Percentiles rank a stretch among this genome's conserved stretches.
phyloP scores from a whole-genome alignment of 352 stramenopile species.

The Globisporangium mamillatum region DNA sequence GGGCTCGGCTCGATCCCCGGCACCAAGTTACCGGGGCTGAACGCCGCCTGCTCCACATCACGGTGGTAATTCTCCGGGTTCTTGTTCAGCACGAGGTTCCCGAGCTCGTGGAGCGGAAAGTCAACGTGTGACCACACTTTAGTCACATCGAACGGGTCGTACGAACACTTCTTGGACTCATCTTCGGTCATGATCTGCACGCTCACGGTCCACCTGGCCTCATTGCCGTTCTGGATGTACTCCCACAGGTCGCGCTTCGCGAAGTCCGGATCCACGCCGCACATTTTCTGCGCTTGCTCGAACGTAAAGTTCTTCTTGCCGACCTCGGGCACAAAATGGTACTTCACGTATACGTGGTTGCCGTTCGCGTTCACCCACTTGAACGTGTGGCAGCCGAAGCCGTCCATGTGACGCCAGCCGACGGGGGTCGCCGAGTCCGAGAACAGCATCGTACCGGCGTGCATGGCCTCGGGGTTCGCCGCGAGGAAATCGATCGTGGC shows the following conservation, averaged over 20 bases:
- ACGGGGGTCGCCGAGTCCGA: slow-evolving; percentile 85
- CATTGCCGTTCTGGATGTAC: slow-evolving; percentile 76
- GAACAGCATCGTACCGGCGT: slow-evolving; percentile 89
- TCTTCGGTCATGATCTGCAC: slow-evolving; percentile 90
- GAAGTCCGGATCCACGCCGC: slow-evolving; percentile 81
- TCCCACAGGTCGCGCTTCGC: slow-evolving; percentile 91
- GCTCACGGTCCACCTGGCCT: slow-evolving; percentile 85
- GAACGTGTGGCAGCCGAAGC: slow-evolving; percentile 92
- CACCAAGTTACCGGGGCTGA: slow-evolving; percentile 87
- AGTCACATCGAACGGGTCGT: slow-evolving; percentile 92
- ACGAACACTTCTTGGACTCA: slow-evolving; percentile 53
- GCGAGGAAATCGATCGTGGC: slow-evolving; percentile 91
- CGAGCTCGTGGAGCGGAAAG: slow-evolving; percentile 88
- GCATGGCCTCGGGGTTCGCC: slow-evolving; percentile 82
- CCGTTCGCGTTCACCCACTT: slow-evolving; percentile 82
- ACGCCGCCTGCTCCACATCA: slow-evolving; percentile 90
- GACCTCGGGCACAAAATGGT: slow-evolving; percentile 91
- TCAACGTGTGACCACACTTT: slow-evolving; percentile 89
- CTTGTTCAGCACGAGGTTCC: slow-evolving; percentile 84
- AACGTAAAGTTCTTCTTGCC: slow-evolving; percentile 85
- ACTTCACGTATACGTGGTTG: slow-evolving; percentile 89
- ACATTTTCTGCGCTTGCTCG: slow-evolving; percentile 65
- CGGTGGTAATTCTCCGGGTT: slow-evolving; percentile 93
- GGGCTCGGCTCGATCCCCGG: slow-evolving; percentile 82
- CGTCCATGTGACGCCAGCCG: slow-evolving; percentile 89